A percentile compares a stretch with the other conserved stretches of the same genome.
These are phyloP conservation scores for Fraxinus paxiana DNA, from an alignment of 305 asterid genomes.

Conservation along the genomic window DNA sequence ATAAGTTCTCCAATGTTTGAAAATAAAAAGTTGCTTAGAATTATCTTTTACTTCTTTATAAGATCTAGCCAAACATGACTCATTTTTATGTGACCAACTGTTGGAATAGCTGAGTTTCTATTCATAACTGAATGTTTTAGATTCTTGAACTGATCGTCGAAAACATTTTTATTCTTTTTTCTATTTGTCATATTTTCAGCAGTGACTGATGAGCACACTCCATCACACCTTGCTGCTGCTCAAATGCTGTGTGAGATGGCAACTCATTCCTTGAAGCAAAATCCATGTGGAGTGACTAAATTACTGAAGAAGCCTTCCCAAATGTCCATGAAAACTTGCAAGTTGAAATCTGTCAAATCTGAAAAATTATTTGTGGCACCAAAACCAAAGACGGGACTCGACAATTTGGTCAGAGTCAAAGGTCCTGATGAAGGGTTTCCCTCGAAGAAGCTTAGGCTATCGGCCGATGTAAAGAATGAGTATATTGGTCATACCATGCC, in stretches of 20 bases:
- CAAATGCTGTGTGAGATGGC: slow-evolving; percentile 52
- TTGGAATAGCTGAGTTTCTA: neutral
- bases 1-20: neutral
- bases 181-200: neutral
- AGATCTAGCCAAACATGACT: neutral
- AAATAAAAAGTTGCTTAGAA: neutral
- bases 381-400: slow-evolving; percentile 32
- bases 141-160: neutral
- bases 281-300: slow-evolving; percentile 29
- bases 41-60: neutral
- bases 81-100: neutral
- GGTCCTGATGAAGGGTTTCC: slow-evolving; percentile 41
- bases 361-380: slow-evolving; percentile 36
- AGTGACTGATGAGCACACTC: slow-evolving; percentile 30
- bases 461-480: slow-evolving; percentile 32
- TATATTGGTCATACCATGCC: slow-evolving; percentile 31
- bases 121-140: neutral
- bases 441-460: slow-evolving; percentile 62
- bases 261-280: slow-evolving; percentile 32
- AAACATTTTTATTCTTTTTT: neutral
- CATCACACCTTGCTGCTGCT: slow-evolving; percentile 42
- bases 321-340: slow-evolving; percentile 47
- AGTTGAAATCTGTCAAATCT: slow-evolving; percentile 45
- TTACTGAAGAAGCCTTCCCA: slow-evolving; percentile 44
- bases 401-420: slow-evolving; percentile 35